A percentile compares a stretch with the other conserved stretches of the same genome.
Conservation (phyloP, 2,329 filamentous ascomycete genomes). For the Aspergillus niger region DNA sequence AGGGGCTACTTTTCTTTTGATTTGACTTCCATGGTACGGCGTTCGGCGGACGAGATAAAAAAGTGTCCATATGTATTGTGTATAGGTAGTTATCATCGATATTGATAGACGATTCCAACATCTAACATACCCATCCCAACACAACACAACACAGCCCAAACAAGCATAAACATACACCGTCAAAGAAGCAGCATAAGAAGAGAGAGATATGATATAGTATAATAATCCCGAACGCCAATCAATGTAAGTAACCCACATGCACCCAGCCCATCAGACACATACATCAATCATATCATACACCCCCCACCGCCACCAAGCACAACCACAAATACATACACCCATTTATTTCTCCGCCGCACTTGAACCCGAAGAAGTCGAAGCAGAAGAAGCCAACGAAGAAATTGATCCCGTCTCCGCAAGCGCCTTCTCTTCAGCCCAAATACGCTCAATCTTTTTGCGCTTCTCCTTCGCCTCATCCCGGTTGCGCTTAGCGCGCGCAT, state of each 20-base stretch:
- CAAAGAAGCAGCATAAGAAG: not conserved
- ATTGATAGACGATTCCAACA: not conserved
- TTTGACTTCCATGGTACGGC: slow-evolving; percentile 28
- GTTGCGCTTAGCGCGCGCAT: slow-evolving; percentile 76
- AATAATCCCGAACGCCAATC: slow-evolving; percentile 6
- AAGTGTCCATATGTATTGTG: slow-evolving; percentile 21
- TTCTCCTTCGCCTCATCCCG: slow-evolving; percentile 69
- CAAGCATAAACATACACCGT: not conserved
- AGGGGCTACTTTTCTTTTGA: not conserved
- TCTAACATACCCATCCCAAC: not conserved
- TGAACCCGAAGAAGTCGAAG: not conserved
- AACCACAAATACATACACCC: no score
- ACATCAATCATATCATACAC: slow-evolving; percentile 7
- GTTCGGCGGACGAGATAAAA: slow-evolving; percentile 33
- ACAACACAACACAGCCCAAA: not conserved
- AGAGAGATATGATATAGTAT: not conserved
- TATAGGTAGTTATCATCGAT: slow-evolving; percentile 2
- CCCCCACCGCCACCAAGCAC: no score
- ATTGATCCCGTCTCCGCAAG: slow-evolving; percentile 19
- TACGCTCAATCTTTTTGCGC: slow-evolving; percentile 71
- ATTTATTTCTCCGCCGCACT: slow-evolving; percentile 4
- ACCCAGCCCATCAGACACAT: not conserved
- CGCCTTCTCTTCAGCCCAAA: slow-evolving; percentile 66
- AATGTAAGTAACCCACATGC: not conserved
- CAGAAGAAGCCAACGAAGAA: not conserved